These are phyloP conservation scores for Diutina mesorugosa DNA, from an alignment of 1,139 yeast species.

Conservation along the genomic window DNA sequence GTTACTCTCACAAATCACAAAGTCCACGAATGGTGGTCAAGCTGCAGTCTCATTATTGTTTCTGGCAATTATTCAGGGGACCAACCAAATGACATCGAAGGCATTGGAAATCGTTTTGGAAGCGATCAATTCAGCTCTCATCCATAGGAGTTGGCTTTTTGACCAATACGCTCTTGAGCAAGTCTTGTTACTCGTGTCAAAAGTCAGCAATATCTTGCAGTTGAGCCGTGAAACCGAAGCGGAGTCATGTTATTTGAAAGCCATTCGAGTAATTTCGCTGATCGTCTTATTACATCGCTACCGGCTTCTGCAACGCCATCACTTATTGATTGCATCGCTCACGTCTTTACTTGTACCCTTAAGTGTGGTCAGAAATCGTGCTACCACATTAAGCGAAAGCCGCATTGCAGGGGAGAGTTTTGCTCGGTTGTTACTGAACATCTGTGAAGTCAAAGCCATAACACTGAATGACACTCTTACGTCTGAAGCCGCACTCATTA, in stretches of 20 bases:
- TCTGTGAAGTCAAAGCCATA: slow-evolving; percentile 45
- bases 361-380: slow-evolving; percentile 12
- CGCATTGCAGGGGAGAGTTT: neutral
- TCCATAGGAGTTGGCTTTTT: slow-evolving; percentile 35
- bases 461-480: slow-evolving; percentile 22
- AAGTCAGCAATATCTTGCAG: slow-evolving; percentile 8
- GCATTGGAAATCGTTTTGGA: slow-evolving; percentile 4
- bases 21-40: neutral
- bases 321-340: slow-evolving; percentile 39
- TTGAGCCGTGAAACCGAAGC: slow-evolving; percentile 4
- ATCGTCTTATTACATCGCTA: slow-evolving; percentile 56
- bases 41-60: neutral
- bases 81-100: neutral
- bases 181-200: slow-evolving; percentile 16
- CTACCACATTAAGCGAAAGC: slow-evolving; percentile 26
- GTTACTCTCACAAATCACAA: neutral
- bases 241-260: slow-evolving; percentile 13
- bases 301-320: slow-evolving; percentile 63
- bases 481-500: slow-evolving; percentile 43
- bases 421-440: slow-evolving; percentile 47
- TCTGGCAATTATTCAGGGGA: neutral
- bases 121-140: slow-evolving; percentile 8
- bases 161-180: slow-evolving; percentile 60
- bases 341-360: slow-evolving; percentile 35
- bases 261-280: slow-evolving; percentile 37